Evolutionary conservation across 2,329 filamentous ascomycete genomes (phyloP).

Genomic region (Aureobasidium subglaciale): DNA sequence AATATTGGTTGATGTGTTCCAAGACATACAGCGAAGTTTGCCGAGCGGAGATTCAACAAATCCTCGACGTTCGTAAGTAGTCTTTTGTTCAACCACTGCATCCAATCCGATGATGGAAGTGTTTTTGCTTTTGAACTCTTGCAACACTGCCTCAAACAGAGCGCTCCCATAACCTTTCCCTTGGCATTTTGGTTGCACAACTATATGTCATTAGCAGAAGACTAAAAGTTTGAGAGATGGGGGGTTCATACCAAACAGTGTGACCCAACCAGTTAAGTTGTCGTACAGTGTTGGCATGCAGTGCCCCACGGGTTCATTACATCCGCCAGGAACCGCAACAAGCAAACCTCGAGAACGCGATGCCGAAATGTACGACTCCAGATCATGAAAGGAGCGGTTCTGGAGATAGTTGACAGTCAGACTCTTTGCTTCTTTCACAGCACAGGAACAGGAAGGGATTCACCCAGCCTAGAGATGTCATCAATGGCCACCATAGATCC

Average conservation of each 20-base stretch:
- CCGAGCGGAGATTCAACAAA: slow-evolving; percentile 25
- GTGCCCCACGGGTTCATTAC: slow-evolving; percentile 26
- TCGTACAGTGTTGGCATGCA: slow-evolving; percentile 28
- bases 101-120: slow-evolving; percentile 29
- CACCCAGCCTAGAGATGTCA: background rate
- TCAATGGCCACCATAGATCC: background rate
- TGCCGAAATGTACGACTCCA: slow-evolving; percentile 26
- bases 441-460: background rate
- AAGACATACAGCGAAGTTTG: slow-evolving; percentile 22
- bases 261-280: slow-evolving; percentile 34
- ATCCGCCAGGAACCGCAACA: slow-evolving; percentile 24
- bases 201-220: background rate
- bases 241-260: slow-evolving; percentile 25
- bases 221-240: background rate
- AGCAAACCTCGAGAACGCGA: slow-evolving; percentile 26
- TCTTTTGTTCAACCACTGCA: slow-evolving; percentile 31
- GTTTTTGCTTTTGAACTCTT: slow-evolving; percentile 20
- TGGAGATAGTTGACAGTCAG: slow-evolving; percentile 14
- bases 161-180: slow-evolving; percentile 28
- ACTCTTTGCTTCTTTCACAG: background rate
- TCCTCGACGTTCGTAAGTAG: slow-evolving; percentile 29
- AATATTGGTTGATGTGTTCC: slow-evolving; percentile 12
- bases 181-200: slow-evolving; percentile 25
- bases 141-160: slow-evolving; percentile 27
- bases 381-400: slow-evolving; percentile 30